Evolutionary conservation across 2,329 filamentous ascomycete species (phyloP).

Genomic region (Leptographium procerum): DNA sequence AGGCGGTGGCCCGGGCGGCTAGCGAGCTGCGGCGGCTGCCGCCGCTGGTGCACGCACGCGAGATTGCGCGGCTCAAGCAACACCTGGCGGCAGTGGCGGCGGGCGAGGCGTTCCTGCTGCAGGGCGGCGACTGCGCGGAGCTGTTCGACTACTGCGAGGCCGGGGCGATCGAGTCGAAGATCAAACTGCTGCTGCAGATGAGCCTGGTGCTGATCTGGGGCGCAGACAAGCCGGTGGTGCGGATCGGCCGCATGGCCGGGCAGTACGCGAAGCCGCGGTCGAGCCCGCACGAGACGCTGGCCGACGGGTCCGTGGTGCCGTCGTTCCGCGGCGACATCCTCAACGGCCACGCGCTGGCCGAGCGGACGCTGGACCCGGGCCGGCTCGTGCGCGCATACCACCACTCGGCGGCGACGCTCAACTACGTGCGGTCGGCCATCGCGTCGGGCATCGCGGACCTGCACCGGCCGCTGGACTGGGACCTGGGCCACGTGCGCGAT

Average conservation of each 20-base stretch:
- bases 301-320: constrained; percentile 70
- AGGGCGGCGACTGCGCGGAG: constrained; percentile 95
- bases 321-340: constrained; percentile 94
- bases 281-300: constrained; percentile 63
- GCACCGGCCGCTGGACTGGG: constrained; percentile 90
- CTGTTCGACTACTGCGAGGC: constrained; percentile 94
- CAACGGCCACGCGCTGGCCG: constrained; percentile 71
- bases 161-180: constrained; percentile 83
- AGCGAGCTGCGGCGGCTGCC: constrained; percentile 58
- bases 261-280: constrained; percentile 96
- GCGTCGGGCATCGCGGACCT: constrained; percentile 86
- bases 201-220: constrained; percentile 92
- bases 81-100: constrained; percentile 76
- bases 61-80: constrained; percentile 70
- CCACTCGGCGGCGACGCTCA: constrained; percentile 86
- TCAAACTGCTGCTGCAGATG: constrained; percentile 96
- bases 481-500: constrained; percentile 80
- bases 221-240: constrained; percentile 66
- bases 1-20: constrained; percentile 47
- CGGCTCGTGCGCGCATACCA: constrained; percentile 88
- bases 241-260: constrained; percentile 91
- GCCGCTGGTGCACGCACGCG: constrained; percentile 66
- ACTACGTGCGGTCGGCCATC: constrained; percentile 78
- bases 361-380: constrained; percentile 69
- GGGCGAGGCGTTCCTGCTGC: constrained; percentile 85